These are phyloP conservation scores for Nepenthes alata DNA, from an alignment of 179 eudicot species.

Conservation along the genomic window DNA sequence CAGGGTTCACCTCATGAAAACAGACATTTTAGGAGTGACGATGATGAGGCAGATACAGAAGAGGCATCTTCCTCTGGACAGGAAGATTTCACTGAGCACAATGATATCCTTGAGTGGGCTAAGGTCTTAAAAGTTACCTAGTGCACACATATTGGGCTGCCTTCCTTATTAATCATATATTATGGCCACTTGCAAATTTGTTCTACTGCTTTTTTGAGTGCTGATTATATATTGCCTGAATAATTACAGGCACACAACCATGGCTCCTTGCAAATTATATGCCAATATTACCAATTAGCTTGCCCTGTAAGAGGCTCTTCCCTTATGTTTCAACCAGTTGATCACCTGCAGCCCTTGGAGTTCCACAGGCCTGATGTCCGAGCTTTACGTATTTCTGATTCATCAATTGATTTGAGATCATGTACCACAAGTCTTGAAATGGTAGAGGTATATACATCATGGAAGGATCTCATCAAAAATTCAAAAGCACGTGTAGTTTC, in stretches of 20 bases:
- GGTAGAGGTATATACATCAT: conserved; percentile 49
- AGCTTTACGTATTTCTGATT: conserved; percentile 44
- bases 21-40: conserved; percentile 61
- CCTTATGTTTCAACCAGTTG: conserved; percentile 74
- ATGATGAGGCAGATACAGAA: conserved; percentile 61
- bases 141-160: not conserved
- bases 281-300: conserved; percentile 57
- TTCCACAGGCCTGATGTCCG: conserved; percentile 59
- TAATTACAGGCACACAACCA: conserved; percentile 56
- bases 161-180: not conserved
- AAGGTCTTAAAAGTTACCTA: conserved; percentile 36
- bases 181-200: not conserved
- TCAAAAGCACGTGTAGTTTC: not conserved
- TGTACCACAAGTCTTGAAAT: conserved; percentile 61
- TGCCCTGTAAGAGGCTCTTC: conserved; percentile 70
- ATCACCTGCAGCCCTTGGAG: conserved; percentile 83
- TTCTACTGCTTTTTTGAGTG: too few species aligned
- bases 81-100: conserved; percentile 50
- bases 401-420: conserved; percentile 51
- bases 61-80: conserved; percentile 83
- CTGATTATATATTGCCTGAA: not conserved
- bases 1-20: conserved; percentile 70
- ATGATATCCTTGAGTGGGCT: conserved; percentile 92
- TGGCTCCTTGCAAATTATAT: conserved; percentile 81
- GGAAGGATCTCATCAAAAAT: not conserved